Conservation (phyloP, 2,329 filamentous ascomycete species). For the Fusarium verticillioides region DNA sequence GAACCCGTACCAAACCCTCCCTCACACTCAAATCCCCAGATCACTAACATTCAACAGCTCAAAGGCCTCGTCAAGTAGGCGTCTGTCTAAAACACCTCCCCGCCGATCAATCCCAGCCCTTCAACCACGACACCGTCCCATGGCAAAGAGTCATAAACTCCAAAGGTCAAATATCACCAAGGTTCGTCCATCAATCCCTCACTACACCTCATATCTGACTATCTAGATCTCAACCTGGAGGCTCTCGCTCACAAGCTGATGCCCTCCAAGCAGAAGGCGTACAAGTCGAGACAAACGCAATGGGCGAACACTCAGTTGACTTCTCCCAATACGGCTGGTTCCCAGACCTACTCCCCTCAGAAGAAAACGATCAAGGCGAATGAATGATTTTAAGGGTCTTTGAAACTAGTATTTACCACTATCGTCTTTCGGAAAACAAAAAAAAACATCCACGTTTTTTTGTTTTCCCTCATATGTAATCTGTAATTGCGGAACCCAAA, state of each 20-base stretch:
- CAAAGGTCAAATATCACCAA: conserved; percentile 85
- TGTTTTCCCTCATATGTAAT: conserved; percentile 41
- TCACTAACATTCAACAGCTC: conserved; percentile 57
- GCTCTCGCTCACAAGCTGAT: conserved; percentile 61
- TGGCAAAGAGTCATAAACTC: conserved; percentile 95
- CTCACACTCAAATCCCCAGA: conserved; percentile 50
- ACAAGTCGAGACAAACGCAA: conserved; percentile 57
- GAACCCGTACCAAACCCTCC: conserved; percentile 70
- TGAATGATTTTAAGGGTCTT: conserved; percentile 21
- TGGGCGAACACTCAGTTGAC: conserved; percentile 65
- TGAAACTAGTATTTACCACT: conserved; percentile 47
- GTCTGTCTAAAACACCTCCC: conserved; percentile 90
- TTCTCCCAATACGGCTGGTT: conserved; percentile 67
- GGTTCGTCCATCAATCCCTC: conserved; percentile 59
- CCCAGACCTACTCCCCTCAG: conserved; percentile 61
- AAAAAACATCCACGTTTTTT: background rate
- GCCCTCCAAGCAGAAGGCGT: conserved; percentile 65
- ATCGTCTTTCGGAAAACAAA: conserved; percentile 30
- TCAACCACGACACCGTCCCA: conserved; percentile 82
- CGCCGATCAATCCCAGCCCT: conserved; percentile 60
- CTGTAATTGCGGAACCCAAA: conserved; percentile 38
- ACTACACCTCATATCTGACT: background rate
- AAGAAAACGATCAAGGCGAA: conserved; percentile 37
- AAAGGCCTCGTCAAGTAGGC: conserved; percentile 85
- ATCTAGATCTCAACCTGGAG: conserved; percentile 60